Evolutionary conservation across 1,284 basidiomycete species (phyloP).

Genomic region (Trichosporon coremiiforme): DNA sequence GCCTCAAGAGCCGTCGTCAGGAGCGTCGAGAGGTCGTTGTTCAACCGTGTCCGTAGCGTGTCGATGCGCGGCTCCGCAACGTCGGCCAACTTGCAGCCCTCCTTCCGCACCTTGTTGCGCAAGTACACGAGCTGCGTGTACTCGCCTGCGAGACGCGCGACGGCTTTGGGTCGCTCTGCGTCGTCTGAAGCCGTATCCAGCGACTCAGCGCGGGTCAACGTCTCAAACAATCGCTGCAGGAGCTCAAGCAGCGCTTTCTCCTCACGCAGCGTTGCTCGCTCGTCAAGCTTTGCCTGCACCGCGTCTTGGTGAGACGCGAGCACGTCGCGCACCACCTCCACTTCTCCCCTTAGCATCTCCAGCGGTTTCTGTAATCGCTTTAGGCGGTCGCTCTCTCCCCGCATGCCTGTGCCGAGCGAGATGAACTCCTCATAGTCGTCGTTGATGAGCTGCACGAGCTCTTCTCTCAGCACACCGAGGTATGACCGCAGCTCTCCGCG

Average conservation of each 20-base stretch:
- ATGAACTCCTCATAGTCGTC: slow-evolving; percentile 98
- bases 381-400: slow-evolving; percentile 76
- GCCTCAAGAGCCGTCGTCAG: slow-evolving; percentile 63
- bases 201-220: slow-evolving; percentile 76
- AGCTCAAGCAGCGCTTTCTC: slow-evolving; percentile 84
- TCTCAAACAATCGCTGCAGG: slow-evolving; percentile 84
- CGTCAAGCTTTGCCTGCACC: slow-evolving; percentile 73
- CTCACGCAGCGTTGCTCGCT: slow-evolving; percentile 72
- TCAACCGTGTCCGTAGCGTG: slow-evolving; percentile 77
- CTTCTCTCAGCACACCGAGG: slow-evolving; percentile 78
- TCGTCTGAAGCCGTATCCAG: slow-evolving; percentile 61
- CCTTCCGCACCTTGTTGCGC: slow-evolving; percentile 72
- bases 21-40: slow-evolving; percentile 77
- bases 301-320: slow-evolving; percentile 63
- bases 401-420: slow-evolving; percentile 83
- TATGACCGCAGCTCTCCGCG: slow-evolving; percentile 85
- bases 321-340: slow-evolving; percentile 58
- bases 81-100: slow-evolving; percentile 74
- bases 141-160: slow-evolving; percentile 81
- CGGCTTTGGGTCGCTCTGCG: slow-evolving; percentile 63
- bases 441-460: slow-evolving; percentile 92
- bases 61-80: slow-evolving; percentile 74
- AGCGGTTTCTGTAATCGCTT: slow-evolving; percentile 69
- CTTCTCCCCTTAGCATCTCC: slow-evolving; percentile 64
- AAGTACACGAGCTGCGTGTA: slow-evolving; percentile 93